Base-by-base conservation (phyloP, 2,329 filamentous ascomycete species). In the Metarhizium album region DNA sequence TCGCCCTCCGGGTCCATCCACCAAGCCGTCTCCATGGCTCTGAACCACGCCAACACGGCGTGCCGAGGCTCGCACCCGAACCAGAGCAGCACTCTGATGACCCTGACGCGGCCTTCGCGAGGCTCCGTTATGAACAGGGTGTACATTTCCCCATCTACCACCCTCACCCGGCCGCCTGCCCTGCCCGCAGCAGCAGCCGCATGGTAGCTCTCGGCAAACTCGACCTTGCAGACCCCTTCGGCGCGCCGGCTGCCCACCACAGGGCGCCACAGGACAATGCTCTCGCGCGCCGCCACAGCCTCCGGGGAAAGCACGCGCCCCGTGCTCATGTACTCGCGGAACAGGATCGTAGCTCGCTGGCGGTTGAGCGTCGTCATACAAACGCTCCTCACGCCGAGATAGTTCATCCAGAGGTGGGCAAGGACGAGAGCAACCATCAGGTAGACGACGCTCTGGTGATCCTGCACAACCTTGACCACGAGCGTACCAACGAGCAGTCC, bases 401-500 rank as follows among this genome's bases (percentile, higher is more conserved):
- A 91, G 66, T 97, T 97, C 59, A 86, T 90, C 62, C 76, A 79
- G 6, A 97, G 76, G 66, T 97, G 93, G 6, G 87, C 71, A 13
- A 80, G 72, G 16, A 96, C 77, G 20, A 97, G 77, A 2, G 80
- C 55, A 1, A 90, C 68, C 69, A 95, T 81, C 52, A 84, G 74
- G 45, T 71, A 72, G 80, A 89, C 90, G 37, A 93, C 95, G 9
- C 83, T 80, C 14, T 74, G 66, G 51, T 83, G 81, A 46, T 83
- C 81, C 48, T 86, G 80, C 22, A 96, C 80, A 55, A 79, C 73
- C 33, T 86, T 85, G 18, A 97, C 87, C 14, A 95, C 82, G 2
- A 95, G 53, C 46, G 84, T 93, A 1, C 93, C 93, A 14, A 79
- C 80, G 48, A 95, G 75, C 79, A 97, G 90, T 2, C 93, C 93